Base-by-base conservation (phyloP, 2,329 filamentous ascomycete species). In the Colletotrichum sp. region DNA sequence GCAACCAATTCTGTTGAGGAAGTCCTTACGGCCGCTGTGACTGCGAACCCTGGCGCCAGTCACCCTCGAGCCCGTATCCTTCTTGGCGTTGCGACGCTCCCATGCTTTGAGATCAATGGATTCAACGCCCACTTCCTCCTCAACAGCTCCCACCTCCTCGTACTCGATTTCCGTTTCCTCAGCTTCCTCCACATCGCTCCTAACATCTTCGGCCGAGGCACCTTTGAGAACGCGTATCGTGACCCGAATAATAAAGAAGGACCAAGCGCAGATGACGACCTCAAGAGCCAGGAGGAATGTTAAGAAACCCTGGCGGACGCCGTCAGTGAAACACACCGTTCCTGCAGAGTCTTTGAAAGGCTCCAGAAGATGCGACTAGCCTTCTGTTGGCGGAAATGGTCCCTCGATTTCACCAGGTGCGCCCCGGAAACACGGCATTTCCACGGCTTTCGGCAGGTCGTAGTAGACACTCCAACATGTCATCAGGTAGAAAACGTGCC, bases 61-160 rank as follows among this genome's bases (percentile, higher is more conserved):
- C 0, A 1, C 5, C 0, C 0, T 43, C 9, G 38, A 43, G 38
- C 38, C 18, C 18, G 38, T 43, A 43, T 0, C 0, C 18, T n/a
- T 43, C 11, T 43, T 43, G 38, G 38, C 9, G 38, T 43, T 6
- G 18, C 38, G 38, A 43, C 0, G 0, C 38, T 43, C 38, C 38
- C 38, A n/a, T 43, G 38, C 38, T 43, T 43, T n/a, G 0, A 43
- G 38, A 43, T 43, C 38, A 18, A 43, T 43, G 5, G 18, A 43
- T 0, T 43, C 38, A 43, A 43, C 18, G 0, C 18, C 18, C 38
- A 43, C 18, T 1, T 43, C 18, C 38, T 43, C 18, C 38, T n/a
- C 38, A n/a, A 43, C 38, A n/a, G 38, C 38, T 18, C 2, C 38
- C 38, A 12, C 0, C 18, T n/a, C 3, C 38, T 6, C 38, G 38